Conservation (phyloP, 805 yeast species). For the Candida ficus region DNA sequence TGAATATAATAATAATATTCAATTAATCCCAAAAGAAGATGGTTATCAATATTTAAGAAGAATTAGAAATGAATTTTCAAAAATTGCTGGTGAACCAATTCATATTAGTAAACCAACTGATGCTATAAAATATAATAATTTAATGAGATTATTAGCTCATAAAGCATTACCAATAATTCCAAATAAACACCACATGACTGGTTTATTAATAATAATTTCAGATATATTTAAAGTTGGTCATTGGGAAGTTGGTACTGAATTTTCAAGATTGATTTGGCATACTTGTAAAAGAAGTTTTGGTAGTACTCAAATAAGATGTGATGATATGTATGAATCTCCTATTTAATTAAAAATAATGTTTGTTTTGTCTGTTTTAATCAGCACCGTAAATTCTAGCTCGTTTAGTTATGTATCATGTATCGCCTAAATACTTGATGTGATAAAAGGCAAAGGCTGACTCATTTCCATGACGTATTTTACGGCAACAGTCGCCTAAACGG, state of each 20-base stretch:
- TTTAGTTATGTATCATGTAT: too few relatives aligned
- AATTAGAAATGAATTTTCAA: conserved; percentile 38
- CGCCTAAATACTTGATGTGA: too few relatives aligned
- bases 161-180: conserved; percentile 32
- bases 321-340: conserved; percentile 41
- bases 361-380: too few relatives aligned
- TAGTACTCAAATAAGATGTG: conserved; percentile 38
- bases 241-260: conserved; percentile 57
- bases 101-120: conserved; percentile 29
- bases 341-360: neutral
- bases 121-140: conserved; percentile 35
- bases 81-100: conserved; percentile 27
- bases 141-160: conserved; percentile 36
- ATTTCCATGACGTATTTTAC: too few relatives aligned
- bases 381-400: too few relatives aligned
- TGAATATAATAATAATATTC: conserved; percentile 15
- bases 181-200: conserved; percentile 47
- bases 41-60: conserved; percentile 48
- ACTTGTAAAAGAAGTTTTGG: conserved; percentile 54
- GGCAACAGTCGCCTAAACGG: too few relatives aligned
- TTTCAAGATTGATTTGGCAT: conserved; percentile 45
- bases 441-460: too few relatives aligned
- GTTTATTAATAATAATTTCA: conserved; percentile 45
- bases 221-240: conserved; percentile 35
- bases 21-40: conserved; percentile 36